Base-by-base conservation (phyloP, 441 rosid genomes). In the Euphorbia celastroides region DNA sequence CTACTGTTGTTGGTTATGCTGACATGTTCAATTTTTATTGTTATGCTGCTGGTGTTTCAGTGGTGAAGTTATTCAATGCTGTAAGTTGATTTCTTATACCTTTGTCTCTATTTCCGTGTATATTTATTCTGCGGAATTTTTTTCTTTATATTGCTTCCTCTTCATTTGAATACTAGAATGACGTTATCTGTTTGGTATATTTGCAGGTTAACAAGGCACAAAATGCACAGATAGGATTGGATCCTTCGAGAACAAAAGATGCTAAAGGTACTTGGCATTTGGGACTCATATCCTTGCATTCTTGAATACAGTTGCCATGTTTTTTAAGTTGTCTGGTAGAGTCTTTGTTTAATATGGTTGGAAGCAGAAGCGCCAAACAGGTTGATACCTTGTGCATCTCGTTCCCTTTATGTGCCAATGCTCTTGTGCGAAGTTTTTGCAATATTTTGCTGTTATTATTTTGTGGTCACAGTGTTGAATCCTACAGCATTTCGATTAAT, bases 51-150 rank as follows among this genome's bases (percentile, higher is more conserved):
- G 82, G 77, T 60, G 52, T 73, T 81, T 71, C 86, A 89, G 99
- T 89, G 87, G 99, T 94, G 79, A 94, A 91, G 81, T 71, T 94
- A 65, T 94, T 94, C 60, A 89, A 91, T 75, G 97, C 96, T 68
- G 97, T 89, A 88, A 86, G 99, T 82, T 64, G 16, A 58, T 63
- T 67, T 58, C 50, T 41, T 41, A 41, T 23, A 42, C 58, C 31
- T 16, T 50, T 30, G 14, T 52, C 62, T 54, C 25, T 10, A 13
- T 16, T 14, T n/a, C 9, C 31, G 12, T 25, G 16, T 25, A n/a
- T n/a, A n/a, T n/a, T n/a, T n/a, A n/a, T n/a, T n/a, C n/a, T n/a
- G n/a, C n/a, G n/a, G n/a, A n/a, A n/a, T n/a, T n/a, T n/a, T n/a
- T n/a, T n/a, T n/a, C n/a, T n/a, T n/a, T n/a, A n/a, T n/a, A n/a